Evolutionary conservation across 257 asterid genomes (phyloP).

Genomic region (Gentiana dahurica): DNA sequence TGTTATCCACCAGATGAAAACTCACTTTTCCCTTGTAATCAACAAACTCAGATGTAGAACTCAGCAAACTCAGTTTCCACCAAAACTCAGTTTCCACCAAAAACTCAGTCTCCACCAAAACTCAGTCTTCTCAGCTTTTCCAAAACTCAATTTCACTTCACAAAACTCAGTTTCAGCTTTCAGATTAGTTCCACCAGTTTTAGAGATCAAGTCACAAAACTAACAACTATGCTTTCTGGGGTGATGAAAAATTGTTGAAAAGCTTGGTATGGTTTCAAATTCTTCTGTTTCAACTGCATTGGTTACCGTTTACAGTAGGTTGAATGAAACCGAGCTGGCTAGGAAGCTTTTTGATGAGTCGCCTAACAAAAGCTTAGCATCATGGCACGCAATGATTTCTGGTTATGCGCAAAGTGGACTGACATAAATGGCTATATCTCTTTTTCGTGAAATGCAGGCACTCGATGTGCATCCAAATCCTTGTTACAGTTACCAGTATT

Average conservation of each 20-base stretch:
- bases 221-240: conserved; percentile 52
- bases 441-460: conserved; percentile 70
- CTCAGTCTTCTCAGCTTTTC: too few relatives aligned
- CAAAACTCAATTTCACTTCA: too few relatives aligned
- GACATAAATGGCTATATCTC: conserved; percentile 59
- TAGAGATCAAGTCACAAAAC: too few relatives aligned
- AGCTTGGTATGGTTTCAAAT: conserved; percentile 33
- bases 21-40: too few relatives aligned
- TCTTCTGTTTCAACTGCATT: conserved; percentile 71
- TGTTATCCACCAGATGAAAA: too few relatives aligned
- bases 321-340: conserved; percentile 56
- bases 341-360: conserved; percentile 61
- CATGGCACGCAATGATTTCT: conserved; percentile 93
- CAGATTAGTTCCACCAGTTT: too few relatives aligned
- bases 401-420: conserved; percentile 85
- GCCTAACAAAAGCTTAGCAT: conserved; percentile 50
- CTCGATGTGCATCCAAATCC: conserved; percentile 75
- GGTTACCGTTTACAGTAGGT: conserved; percentile 59
- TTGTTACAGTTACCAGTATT: conserved; percentile 59
- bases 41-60: too few relatives aligned
- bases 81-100: too few relatives aligned
- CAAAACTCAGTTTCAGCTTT: too few relatives aligned
- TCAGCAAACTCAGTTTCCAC: too few relatives aligned
- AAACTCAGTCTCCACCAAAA: too few relatives aligned
- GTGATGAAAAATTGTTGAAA: conserved; percentile 56